phyloP scores from a whole-genome alignment of 306 rosid genomes.

The Adenanthera pavonina region DNA sequence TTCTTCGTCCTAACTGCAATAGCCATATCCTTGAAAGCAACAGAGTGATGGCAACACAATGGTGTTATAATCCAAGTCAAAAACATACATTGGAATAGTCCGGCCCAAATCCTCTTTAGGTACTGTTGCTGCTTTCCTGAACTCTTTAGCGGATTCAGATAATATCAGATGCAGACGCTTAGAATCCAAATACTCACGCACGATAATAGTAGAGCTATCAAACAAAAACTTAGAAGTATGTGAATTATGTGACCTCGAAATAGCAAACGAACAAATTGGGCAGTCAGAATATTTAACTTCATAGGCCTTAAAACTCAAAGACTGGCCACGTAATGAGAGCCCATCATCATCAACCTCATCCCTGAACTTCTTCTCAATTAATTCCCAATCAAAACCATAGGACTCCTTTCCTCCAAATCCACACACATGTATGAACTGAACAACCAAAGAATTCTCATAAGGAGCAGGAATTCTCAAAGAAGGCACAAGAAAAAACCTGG shows the following conservation, averaged over 20 bases:
- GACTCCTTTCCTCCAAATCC: constrained; percentile 50
- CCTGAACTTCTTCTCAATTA: constrained; percentile 62
- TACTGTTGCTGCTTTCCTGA: constrained; percentile 58
- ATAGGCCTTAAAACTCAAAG: constrained; percentile 63
- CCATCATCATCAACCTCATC: constrained; percentile 64
- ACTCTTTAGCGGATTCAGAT: constrained; percentile 66
- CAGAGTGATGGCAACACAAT: constrained; percentile 72
- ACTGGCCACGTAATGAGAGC: constrained; percentile 71
- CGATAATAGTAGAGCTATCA: constrained; percentile 80
- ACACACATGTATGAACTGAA: constrained; percentile 72
- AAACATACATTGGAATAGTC: constrained; percentile 79
- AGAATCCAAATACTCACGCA: constrained; percentile 90
- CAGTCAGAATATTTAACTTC: constrained; percentile 58
- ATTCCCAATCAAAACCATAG: constrained; percentile 71
- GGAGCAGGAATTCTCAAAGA: constrained; percentile 79
- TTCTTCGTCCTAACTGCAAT: constrained; percentile 85
- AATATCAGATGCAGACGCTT: constrained; percentile 79
- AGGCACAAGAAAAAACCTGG: constrained; percentile 79
- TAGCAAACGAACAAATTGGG: constrained; percentile 66
- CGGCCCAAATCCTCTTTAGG: constrained; percentile 72
- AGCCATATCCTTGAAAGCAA: constrained; percentile 88
- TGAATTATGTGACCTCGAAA: constrained; percentile 68
- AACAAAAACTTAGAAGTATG: constrained; percentile 80
- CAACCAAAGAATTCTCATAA: constrained; percentile 66
- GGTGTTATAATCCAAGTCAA: constrained; percentile 68